Base-by-base conservation (phyloP, 1,139 yeast genomes). In the Candida tetrigidarum region DNA sequence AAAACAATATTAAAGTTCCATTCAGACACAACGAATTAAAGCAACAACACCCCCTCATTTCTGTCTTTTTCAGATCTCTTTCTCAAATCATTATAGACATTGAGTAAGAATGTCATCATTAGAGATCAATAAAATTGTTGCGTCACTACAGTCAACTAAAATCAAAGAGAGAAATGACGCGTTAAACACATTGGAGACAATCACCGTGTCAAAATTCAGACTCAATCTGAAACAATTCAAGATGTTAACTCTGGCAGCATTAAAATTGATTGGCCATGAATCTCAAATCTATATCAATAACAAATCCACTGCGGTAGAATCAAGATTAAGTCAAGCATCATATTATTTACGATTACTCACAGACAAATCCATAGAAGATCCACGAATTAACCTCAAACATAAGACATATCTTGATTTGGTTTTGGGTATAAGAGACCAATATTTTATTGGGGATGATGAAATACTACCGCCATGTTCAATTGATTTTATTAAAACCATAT, bases 141-240 rank as follows among this genome's bases (percentile, higher is more conserved):
- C 52, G 19, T 45, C 54, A 10, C 58, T 68, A 42, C 54, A 54
- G 22, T 82, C 87, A 0, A 49, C 73, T 6, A 81, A 76, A 53
- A 63, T 79, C 33, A 77, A 75, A 50, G 84, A 81, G 14, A 61
- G 87, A 34, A 79, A 69, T 53, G 81, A 76, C 38, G 84, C 80
- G 0, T 55, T 83, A 12, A 60, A 58, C 23, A 62, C 62, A 18
- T 60, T 83, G 18, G 78, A 75, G 33, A 59, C 61, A 10, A 45
- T 68, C 41, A 53, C 60, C 30, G 50, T 42, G 32, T 62, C 55
- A 20, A 64, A 58, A 30, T 54, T 57, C 39, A 52, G 50, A 19
- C 50, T 64, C 19, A 51, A 56, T 10, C 45, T 60, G 29, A 60
- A 58, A 42, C 67, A 61, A 39, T 57, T 64, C 52, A 55, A 56